A percentile compares a stretch with the other conserved stretches of the same genome.
Evolutionary conservation across 2,329 filamentous ascomycete species (phyloP).

Genomic region (Aurifilum marmelostoma): DNA sequence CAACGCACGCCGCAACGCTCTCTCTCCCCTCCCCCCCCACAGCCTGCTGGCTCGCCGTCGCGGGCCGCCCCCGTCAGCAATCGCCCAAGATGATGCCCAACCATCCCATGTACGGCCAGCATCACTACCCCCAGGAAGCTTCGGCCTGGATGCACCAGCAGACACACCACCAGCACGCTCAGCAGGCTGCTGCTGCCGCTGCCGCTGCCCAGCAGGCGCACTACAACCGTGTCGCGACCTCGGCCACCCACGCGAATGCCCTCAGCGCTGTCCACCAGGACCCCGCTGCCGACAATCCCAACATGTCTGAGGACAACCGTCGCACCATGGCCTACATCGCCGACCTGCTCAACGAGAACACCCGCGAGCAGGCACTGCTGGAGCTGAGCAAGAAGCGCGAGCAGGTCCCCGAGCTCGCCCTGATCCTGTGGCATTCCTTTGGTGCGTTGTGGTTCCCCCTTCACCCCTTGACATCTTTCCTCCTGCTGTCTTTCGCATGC

Average conservation of each 20-base stretch:
- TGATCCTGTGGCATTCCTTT: constrained; percentile 98
- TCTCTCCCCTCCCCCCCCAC: not conserved
- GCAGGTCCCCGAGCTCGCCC: constrained; percentile 92
- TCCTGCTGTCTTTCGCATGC: too few species aligned
- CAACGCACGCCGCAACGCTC: not conserved
- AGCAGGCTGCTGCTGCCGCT: constrained; percentile 58
- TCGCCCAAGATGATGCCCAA: constrained; percentile 61
- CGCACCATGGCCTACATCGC: constrained; percentile 92
- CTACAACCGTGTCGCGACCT: constrained; percentile 74
- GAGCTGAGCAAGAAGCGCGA: constrained; percentile 99
- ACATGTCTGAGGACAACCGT: constrained; percentile 84
- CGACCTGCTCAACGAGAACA: constrained; percentile 83
- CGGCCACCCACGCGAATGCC: constrained; percentile 57
- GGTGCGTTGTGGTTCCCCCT: constrained; percentile 61
- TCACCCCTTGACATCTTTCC: not conserved
- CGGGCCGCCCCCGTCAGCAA: constrained; percentile 20
- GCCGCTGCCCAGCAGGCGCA: constrained; percentile 61
- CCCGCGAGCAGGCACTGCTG: constrained; percentile 86
- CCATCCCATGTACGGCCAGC: constrained; percentile 67
- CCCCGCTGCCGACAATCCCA: constrained; percentile 60
- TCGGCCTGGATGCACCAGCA: constrained; percentile 70
- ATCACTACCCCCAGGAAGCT: constrained; percentile 66
- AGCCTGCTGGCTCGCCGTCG: constrained; percentile 21
- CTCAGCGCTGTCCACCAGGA: constrained; percentile 58
- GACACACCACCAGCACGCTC: constrained; percentile 62